Conservation (phyloP, 257 asterid genomes). For the Leonotis leonurus region DNA sequence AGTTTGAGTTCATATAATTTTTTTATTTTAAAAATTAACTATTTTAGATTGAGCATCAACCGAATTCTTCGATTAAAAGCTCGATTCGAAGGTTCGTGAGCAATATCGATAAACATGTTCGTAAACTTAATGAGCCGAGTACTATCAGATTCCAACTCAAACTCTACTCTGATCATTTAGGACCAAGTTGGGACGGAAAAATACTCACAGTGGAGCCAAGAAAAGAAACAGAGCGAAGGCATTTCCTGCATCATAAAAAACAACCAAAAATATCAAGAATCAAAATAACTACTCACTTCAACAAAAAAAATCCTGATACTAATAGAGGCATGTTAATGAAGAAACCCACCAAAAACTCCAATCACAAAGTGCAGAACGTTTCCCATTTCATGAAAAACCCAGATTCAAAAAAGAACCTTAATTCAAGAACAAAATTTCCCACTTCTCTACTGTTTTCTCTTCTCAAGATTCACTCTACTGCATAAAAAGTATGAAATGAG, state of each 20-base stretch:
- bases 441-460: too few species aligned
- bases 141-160: too few species aligned
- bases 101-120: too few species aligned
- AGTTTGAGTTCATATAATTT: too few species aligned
- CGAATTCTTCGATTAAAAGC: too few species aligned
- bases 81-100: too few species aligned
- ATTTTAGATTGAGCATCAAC: too few species aligned
- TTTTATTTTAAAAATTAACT: too few species aligned
- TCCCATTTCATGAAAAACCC: constrained; percentile 24
- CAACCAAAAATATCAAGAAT: background rate
- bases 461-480: background rate
- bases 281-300: too few species aligned
- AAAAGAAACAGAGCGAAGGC: constrained; percentile 71
- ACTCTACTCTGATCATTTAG: too few species aligned
- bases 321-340: background rate
- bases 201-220: constrained; percentile 84
- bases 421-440: background rate
- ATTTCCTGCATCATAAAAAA: constrained; percentile 45
- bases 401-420: constrained; percentile 7
- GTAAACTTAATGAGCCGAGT: too few species aligned
- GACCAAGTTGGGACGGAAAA: too few species aligned
- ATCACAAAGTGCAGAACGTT: constrained; percentile 43
- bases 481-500: background rate
- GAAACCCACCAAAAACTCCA: constrained; percentile 56
- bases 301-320: background rate